Evolutionary conservation across 1,284 basidiomycete species (phyloP).

Genomic region (Heterobasidion annosum): DNA sequence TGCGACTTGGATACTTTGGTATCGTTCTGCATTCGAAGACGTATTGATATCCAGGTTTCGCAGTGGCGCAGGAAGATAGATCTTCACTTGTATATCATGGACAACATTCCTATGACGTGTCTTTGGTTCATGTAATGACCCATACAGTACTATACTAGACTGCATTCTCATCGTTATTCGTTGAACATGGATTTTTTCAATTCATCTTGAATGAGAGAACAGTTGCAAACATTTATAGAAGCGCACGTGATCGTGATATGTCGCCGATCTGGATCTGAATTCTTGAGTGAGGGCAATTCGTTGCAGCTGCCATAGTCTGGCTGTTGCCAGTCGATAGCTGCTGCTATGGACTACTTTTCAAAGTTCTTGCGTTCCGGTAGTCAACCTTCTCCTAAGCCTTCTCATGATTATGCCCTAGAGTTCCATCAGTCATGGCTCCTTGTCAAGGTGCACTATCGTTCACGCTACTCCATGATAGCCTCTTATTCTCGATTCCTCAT

Average conservation of each 20-base stretch:
- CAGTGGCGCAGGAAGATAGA: background rate
- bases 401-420: slow-evolving; percentile 58
- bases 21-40: background rate
- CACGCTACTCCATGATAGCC: background rate
- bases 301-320: background rate
- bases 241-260: background rate
- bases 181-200: background rate
- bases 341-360: slow-evolving; percentile 72
- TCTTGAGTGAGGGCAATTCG: background rate
- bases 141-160: background rate
- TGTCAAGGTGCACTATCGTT: slow-evolving; percentile 43
- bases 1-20: background rate
- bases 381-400: slow-evolving; percentile 40
- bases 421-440: slow-evolving; percentile 67
- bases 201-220: background rate
- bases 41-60: slow-evolving; percentile 1
- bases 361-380: slow-evolving; percentile 58
- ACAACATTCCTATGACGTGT: background rate
- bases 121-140: slow-evolving; percentile 5
- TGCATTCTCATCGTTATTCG: background rate
- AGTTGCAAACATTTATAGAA: background rate
- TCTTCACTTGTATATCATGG: slow-evolving; percentile 2
- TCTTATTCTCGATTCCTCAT: background rate
- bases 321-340: background rate
- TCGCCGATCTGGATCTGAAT: background rate